Evolutionary conservation across 1,284 basidiomycete genomes (phyloP).

Genomic region (Moesziomyces parantarcticus): DNA sequence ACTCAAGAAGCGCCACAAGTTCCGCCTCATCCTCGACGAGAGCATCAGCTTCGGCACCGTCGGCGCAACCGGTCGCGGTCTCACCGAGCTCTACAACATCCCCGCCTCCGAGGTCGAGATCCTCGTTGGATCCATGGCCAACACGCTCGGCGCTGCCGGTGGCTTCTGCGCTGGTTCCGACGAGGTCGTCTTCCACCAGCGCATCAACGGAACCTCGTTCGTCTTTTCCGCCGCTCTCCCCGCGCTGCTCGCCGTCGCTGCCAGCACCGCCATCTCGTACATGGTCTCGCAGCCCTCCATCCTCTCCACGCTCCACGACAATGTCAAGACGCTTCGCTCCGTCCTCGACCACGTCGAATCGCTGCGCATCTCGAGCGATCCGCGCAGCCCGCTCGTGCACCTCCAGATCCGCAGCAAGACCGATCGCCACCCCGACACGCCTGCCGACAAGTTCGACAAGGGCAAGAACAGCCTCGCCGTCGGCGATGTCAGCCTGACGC

Average conservation of each 20-base stretch:
- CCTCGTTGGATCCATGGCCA: conserved; percentile 82
- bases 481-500: conserved; percentile 38
- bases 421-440: conserved; percentile 57
- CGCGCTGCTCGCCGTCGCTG: conserved; percentile 85
- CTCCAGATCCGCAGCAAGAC: conserved; percentile 74
- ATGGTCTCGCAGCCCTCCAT: conserved; percentile 76
- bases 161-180: conserved; percentile 94
- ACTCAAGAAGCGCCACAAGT: conserved; percentile 94
- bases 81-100: conserved; percentile 92
- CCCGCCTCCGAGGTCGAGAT: conserved; percentile 74
- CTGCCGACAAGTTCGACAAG: conserved; percentile 49
- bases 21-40: conserved; percentile 93
- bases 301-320: conserved; percentile 81
- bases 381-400: conserved; percentile 87
- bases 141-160: conserved; percentile 83
- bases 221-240: conserved; percentile 97
- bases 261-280: conserved; percentile 83
- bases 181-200: conserved; percentile 87
- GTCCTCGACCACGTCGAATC: conserved; percentile 82
- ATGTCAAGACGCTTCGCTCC: conserved; percentile 79
- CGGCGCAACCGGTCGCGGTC: conserved; percentile 89
- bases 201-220: conserved; percentile 94
- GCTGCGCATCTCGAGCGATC: conserved; percentile 83
- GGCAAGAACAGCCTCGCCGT: conserved; percentile 42
- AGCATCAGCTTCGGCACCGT: conserved; percentile 91